Base-by-base conservation (phyloP, 768 basidiomycete species). In the Lactarius pseudohatsudake region DNA sequence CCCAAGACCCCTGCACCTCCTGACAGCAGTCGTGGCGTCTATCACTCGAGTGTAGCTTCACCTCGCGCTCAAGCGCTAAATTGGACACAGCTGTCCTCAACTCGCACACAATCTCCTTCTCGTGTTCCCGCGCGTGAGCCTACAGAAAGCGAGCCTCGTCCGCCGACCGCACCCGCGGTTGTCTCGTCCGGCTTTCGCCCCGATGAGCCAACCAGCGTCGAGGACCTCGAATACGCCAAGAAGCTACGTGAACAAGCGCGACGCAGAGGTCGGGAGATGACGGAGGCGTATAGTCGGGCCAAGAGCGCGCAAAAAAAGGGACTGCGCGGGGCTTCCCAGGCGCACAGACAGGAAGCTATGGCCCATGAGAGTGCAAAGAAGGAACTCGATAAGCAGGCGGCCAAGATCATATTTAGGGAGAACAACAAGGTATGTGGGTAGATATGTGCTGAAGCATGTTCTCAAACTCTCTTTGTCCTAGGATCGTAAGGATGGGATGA, bases 401-500 rank as follows among this genome's bases (percentile, higher is more conserved):
- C 65, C 15, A 18, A 30, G 22, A 56, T 67, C 6, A 40, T 60
- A 9, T 64, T 67, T 15, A 56, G 3, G 43, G 26, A 59, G 41
- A 67, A 67, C 2, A 67, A 67, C 40, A 58, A 67, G 66, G 66
- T 67, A 47, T 22, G 61, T 2, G 2, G 7, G 18, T 10, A 40
- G 20, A 32, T 18, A 53, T 53, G 10, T 32, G n/a, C 54, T 7
- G 8, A 28, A 20, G 7, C 11, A 43, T 38, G 53, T 34, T 13
- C 57, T 59, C 40, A 55, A 43, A 15, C 13, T 41, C 8, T 26
- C 22, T 26, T 53, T 15, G 16, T 54, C 41, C 5, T 16, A 67
- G 66, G 16, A 18, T 32, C 28, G 34, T 36, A 18, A 18, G 41
- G 26, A 64, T 36, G 58, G 62, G 16, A 56, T 10, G 13, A 32